Evolutionary conservation across 1,284 basidiomycete genomes (phyloP).

Genomic region (Irpex sp.): DNA sequence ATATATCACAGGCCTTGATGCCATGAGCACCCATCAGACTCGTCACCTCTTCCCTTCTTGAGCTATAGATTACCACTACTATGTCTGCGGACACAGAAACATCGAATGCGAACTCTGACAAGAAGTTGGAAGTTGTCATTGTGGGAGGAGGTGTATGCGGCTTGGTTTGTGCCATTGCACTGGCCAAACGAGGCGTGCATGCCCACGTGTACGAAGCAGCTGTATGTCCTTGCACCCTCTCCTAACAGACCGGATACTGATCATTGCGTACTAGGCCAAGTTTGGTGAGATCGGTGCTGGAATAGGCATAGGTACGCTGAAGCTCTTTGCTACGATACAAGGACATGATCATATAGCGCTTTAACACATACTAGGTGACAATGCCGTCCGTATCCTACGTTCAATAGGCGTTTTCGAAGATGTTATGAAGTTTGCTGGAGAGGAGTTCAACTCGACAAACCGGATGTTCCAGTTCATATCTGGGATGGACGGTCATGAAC

Average conservation of each 20-base stretch:
- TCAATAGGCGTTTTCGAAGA: constrained; percentile 39
- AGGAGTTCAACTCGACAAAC: constrained; percentile 24
- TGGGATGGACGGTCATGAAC: constrained; percentile 36
- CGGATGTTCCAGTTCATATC: constrained; percentile 37
- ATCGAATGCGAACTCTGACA: neutral
- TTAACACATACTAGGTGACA: constrained; percentile 35
- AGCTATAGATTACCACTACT: neutral
- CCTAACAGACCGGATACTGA: neutral
- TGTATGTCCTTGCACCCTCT: constrained; percentile 6
- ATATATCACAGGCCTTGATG: too few relatives aligned
- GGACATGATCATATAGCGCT: neutral
- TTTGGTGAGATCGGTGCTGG: constrained; percentile 51
- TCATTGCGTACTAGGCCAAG: constrained; percentile 24
- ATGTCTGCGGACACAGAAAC: neutral
- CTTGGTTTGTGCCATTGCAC: constrained; percentile 14
- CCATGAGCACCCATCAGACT: too few relatives aligned
- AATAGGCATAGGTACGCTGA: constrained; percentile 39
- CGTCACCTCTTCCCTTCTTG: too few relatives aligned
- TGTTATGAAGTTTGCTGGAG: constrained; percentile 33
- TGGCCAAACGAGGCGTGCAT: constrained; percentile 13
- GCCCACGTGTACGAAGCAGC: constrained; percentile 20
- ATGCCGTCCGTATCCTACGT: constrained; percentile 42
- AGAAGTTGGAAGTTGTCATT: constrained; percentile 12
- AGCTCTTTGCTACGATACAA: neutral
- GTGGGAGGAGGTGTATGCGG: constrained; percentile 20